A percentile compares a stretch with the other conserved stretches of the same genome.
These are phyloP conservation scores for Mrakia frigida DNA, from an alignment of 768 basidiomycete species.

Conservation along the genomic window DNA sequence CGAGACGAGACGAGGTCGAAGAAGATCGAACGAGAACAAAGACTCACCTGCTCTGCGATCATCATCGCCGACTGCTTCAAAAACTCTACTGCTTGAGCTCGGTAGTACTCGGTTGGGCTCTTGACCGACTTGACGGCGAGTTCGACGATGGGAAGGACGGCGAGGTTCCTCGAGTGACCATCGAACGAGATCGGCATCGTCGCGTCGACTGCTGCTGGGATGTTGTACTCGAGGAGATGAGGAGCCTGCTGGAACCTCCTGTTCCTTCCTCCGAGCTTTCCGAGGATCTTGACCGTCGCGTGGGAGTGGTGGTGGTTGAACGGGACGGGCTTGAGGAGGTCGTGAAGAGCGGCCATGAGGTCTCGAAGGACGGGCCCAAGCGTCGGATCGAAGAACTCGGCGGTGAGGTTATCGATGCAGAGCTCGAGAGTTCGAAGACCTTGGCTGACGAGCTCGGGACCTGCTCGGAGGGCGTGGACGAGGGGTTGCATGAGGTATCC, in stretches of 20 bases:
- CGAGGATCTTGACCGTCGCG: constrained; percentile 90
- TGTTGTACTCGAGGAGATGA: constrained; percentile 64
- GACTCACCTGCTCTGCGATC: constrained; percentile 66
- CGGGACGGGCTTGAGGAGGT: constrained; percentile 82
- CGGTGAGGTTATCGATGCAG: constrained; percentile 98
- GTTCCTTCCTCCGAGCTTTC: constrained; percentile 93
- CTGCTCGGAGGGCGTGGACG: constrained; percentile 80
- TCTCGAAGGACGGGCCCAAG: constrained; percentile 86
- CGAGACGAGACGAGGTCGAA: not conserved
- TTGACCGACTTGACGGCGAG: constrained; percentile 62
- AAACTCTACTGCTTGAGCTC: constrained; percentile 46
- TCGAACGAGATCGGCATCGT: constrained; percentile 67
- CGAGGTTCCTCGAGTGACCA: constrained; percentile 59
- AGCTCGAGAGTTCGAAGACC: constrained; percentile 92
- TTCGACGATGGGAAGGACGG: constrained; percentile 59
- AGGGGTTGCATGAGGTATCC: constrained; percentile 94
- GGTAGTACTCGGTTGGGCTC: constrained; percentile 48
- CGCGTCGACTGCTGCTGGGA: constrained; percentile 61
- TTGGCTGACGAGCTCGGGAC: constrained; percentile 84
- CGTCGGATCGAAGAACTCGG: constrained; percentile 95
- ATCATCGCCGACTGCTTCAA: constrained; percentile 66
- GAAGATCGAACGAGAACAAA: constrained; percentile 8
- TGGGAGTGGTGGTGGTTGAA: constrained; percentile 80
- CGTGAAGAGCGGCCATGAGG: constrained; percentile 89
- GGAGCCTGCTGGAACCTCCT: constrained; percentile 77